phyloP scores from a whole-genome alignment of 805 yeast species.

The Ogataea thermomethanolica region DNA sequence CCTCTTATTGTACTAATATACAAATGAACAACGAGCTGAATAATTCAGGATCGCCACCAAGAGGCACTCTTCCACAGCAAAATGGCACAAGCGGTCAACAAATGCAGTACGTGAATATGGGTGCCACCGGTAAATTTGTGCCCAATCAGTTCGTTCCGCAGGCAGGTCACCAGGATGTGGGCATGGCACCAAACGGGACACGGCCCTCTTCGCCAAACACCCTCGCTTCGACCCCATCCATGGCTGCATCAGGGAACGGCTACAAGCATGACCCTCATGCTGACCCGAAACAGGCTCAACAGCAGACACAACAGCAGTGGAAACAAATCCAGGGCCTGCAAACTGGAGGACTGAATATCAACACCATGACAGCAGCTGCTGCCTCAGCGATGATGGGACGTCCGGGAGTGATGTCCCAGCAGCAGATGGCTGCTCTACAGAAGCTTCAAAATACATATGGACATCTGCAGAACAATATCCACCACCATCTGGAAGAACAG shows the following conservation, averaged over 20 bases:
- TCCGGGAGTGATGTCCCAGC: constrained; percentile 24
- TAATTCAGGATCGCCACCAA: neutral
- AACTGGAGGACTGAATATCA: constrained; percentile 13
- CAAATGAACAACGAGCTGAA: constrained; percentile 3
- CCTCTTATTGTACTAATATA: neutral
- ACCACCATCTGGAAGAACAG: constrained; percentile 22
- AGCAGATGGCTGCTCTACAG: constrained; percentile 25
- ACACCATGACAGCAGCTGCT: constrained; percentile 26
- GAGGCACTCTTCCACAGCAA: constrained; percentile 4
- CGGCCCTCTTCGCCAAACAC: constrained; percentile 21
- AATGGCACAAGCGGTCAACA: constrained; percentile 3
- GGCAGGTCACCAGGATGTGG: constrained; percentile 7
- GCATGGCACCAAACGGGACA: no score
- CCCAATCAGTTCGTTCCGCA: constrained; percentile 12
- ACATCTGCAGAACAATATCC: constrained; percentile 24
- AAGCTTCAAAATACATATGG: constrained; percentile 33
- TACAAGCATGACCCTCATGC: constrained; percentile 1
- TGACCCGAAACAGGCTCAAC: constrained; percentile 5
- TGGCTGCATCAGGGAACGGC: neutral
- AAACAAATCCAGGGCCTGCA: constrained; percentile 21
- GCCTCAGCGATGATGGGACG: constrained; percentile 27
- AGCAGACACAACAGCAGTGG: constrained; percentile 17
- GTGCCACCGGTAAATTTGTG: constrained; percentile 8
- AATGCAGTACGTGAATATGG: constrained; percentile 13
- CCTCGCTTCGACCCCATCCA: constrained; percentile 19